Conservation (phyloP, 2,329 filamentous ascomycete species). For the Arachnopeziza araneosa region DNA sequence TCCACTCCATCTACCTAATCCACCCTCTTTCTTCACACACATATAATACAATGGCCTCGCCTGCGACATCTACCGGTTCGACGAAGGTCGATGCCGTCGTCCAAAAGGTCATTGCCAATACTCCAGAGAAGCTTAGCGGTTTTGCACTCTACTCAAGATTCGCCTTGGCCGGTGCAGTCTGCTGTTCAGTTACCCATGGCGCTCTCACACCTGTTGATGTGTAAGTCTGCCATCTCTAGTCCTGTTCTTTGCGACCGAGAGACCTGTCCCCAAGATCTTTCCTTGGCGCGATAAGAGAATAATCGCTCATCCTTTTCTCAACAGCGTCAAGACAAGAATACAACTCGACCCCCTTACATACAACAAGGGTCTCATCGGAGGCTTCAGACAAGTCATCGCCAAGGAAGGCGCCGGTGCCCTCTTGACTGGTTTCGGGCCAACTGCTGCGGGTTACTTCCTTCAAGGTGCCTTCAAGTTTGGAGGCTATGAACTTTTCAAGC, state of each 20-base stretch:
- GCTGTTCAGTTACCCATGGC: conserved; percentile 97
- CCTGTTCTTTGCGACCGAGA: background rate
- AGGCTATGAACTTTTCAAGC: conserved; percentile 95
- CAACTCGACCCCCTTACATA: conserved; percentile 87
- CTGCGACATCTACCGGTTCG: conserved; percentile 26
- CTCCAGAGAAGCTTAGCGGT: conserved; percentile 48
- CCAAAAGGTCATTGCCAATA: conserved; percentile 26
- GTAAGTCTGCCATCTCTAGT: conserved; percentile 55
- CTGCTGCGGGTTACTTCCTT: conserved; percentile 86
- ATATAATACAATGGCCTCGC: conserved; percentile 20
- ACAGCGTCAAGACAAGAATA: conserved; percentile 90
- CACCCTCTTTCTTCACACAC: background rate
- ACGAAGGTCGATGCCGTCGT: conserved; percentile 30
- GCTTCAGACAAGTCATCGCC: conserved; percentile 78
- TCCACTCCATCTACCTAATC: background rate
- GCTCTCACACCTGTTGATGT: conserved; percentile 97
- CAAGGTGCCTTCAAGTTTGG: conserved; percentile 92
- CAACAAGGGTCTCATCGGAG: conserved; percentile 81
- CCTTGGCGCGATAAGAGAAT: conserved; percentile 12
- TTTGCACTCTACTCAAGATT: conserved; percentile 86
- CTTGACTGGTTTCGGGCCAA: conserved; percentile 79
- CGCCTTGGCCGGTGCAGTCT: conserved; percentile 94
- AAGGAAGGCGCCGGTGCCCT: conserved; percentile 83
- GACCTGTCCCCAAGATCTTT: conserved; percentile 1
- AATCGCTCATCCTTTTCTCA: conserved; percentile 9